These are phyloP conservation scores for Coriaria nepalensis DNA, from an alignment of 306 rosid species.

Conservation along the genomic window DNA sequence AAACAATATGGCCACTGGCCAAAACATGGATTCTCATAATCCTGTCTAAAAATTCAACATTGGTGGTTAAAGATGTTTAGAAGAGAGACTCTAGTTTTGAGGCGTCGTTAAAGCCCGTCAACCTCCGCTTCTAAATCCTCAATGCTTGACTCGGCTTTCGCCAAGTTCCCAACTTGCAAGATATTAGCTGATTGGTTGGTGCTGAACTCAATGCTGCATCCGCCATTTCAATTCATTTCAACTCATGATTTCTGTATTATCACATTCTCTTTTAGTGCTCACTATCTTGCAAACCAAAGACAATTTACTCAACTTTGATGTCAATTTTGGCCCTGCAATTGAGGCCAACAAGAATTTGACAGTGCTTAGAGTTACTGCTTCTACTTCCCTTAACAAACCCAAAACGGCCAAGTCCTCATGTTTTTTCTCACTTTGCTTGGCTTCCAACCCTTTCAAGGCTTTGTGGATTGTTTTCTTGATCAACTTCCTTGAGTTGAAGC, in stretches of 20 bases:
- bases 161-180: not conserved
- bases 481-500: conserved; percentile 15
- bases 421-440: conserved; percentile 1
- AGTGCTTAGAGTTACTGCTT: conserved; percentile 1
- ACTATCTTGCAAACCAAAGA: conserved; percentile 15
- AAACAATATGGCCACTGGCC: not conserved
- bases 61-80: conserved; percentile 13
- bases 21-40: not conserved
- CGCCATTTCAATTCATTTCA: conserved; percentile 14
- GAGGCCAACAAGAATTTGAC: conserved; percentile 12
- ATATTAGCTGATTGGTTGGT: conserved; percentile 6
- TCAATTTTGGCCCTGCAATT: conserved; percentile 9
- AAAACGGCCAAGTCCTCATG: conserved; percentile 7
- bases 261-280: conserved; percentile 15
- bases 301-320: too few relatives aligned
- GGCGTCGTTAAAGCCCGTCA: conserved; percentile 1
- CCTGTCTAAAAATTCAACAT: not conserved
- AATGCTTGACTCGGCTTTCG: conserved; percentile 7
- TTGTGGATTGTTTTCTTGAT: conserved; percentile 15
- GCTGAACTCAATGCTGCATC: conserved; percentile 8
- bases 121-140: conserved; percentile 7
- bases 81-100: conserved; percentile 16
- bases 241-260: not conserved
- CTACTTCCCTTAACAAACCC: conserved; percentile 3
- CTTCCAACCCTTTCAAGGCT: conserved; percentile 3